Evolutionary conservation across 140 eudicot genomes (phyloP).

Genomic region (Flaveria floridana): DNA sequence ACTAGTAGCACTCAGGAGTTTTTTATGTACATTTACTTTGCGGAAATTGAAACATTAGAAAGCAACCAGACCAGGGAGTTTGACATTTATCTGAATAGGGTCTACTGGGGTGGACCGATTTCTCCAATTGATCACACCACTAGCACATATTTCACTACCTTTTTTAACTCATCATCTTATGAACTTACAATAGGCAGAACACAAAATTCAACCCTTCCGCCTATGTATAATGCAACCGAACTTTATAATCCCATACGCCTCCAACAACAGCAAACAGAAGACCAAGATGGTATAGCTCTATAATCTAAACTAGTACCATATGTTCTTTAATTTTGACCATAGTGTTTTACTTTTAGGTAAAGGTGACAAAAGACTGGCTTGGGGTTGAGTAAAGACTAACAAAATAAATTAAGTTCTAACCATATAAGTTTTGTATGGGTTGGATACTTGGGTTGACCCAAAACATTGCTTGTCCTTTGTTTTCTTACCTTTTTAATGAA

Average conservation of each 20-base stretch:
- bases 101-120: neutral
- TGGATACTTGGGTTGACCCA: too few species aligned
- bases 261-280: slow-evolving; percentile 29
- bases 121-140: slow-evolving; percentile 21
- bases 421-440: too few species aligned
- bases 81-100: slow-evolving; percentile 29
- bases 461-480: too few species aligned
- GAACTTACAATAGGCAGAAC: slow-evolving; percentile 23
- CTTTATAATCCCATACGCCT: slow-evolving; percentile 24
- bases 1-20: neutral
- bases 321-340: too few species aligned
- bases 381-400: neutral
- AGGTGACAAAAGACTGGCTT: neutral
- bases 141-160: neutral
- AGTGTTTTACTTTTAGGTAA: neutral
- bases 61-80: slow-evolving; percentile 31
- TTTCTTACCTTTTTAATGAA: too few species aligned
- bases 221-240: slow-evolving; percentile 44
- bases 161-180: slow-evolving; percentile 5
- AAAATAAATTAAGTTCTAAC: neutral
- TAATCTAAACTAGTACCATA: neutral
- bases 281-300: slow-evolving; percentile 34
- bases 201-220: slow-evolving; percentile 41
- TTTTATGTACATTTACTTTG: slow-evolving; percentile 30
- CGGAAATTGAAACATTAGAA: slow-evolving; percentile 31